Evolutionary conservation across 176 grass and related monocot genomes (phyloP), one percentile per base, ranked within the genome.

Genomic region (Bonia amplexicaulis): DNA sequence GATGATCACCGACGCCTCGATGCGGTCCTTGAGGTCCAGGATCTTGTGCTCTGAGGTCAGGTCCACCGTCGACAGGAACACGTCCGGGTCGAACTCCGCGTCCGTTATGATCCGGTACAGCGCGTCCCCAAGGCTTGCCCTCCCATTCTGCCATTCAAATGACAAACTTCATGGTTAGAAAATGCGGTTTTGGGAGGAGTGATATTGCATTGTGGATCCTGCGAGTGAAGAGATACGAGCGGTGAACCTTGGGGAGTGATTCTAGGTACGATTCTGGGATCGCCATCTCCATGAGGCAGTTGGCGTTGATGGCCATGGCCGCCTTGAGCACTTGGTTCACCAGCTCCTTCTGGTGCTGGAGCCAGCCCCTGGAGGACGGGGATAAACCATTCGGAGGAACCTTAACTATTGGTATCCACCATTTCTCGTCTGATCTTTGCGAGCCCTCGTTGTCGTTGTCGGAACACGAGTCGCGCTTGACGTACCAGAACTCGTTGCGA

Each of bases 231-330:
- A 74, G 15, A 78, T 2, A 82, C 12, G 17, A 23, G 46, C 13
- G 47, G 9, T 15, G 53, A 26, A 97, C 95, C 93, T 98, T 98
- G 19, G 96, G 93, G 44, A 98, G 96, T 25, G 87, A 62, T 15
- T 95, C 93, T 2, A 95, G 85, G 19, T 95, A 98, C n/a, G 80
- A 79, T 71, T 98, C 93, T 2, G 96, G 96, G 57, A 98, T 95
- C 64, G 41, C 80, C 96, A 98, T 95, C 85, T 98, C 96, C 79
- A 94, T 93, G 48, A 98, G 87, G 91, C 94, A 92, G 85, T 98
- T 93, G 79, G 96, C 96, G 80, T 98, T 98, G 82, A 98, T 98
- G 66, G 96, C 96, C 96, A 98, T 95, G 12, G 96, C 96, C 23
- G 93, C 92, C 80, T 98, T 98, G 63, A 95, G 96, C 81, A 98